Conservation (phyloP, 129 eudicot species). For the Erigeron canadensis region DNA sequence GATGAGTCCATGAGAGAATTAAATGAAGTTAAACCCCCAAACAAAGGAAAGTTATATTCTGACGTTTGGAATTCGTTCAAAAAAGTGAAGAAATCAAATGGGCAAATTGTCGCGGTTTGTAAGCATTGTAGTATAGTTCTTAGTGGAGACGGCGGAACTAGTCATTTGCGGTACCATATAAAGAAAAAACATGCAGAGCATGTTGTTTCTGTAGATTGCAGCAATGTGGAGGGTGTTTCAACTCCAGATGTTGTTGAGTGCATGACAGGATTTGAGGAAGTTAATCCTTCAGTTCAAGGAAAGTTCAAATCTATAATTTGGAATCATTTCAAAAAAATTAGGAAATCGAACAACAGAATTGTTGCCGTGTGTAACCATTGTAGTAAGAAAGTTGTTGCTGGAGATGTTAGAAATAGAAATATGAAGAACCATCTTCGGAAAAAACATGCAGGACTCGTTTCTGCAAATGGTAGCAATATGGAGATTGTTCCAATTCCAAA, state of each 20-base stretch:
- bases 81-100: not conserved
- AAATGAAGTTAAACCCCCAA: conserved; percentile 2
- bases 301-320: not conserved
- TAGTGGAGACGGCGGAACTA: conserved; percentile 19
- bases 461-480: not conserved
- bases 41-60: not conserved
- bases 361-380: conserved; percentile 14
- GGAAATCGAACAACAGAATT: conserved; percentile 4
- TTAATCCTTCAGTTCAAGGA: not conserved
- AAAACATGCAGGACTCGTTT: not conserved
- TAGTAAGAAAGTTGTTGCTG: conserved; percentile 8
- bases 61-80: conserved; percentile 26
- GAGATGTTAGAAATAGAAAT: not conserved
- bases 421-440: conserved; percentile 9
- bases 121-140: conserved; percentile 13
- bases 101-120: conserved; percentile 23
- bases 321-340: conserved; percentile 1
- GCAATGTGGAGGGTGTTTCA: not conserved
- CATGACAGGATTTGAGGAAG: not conserved
- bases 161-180: conserved; percentile 10
- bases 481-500: not conserved
- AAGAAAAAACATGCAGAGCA: conserved; percentile 22
- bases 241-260: not conserved
- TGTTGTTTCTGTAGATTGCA: not conserved
- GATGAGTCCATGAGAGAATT: conserved; percentile 2